A percentile compares a stretch with the other conserved stretches of the same genome.
These are phyloP conservation scores for Cinnamomum micranthum DNA, from an alignment of 164 flowering plant genomes.

Conservation along the genomic window DNA sequence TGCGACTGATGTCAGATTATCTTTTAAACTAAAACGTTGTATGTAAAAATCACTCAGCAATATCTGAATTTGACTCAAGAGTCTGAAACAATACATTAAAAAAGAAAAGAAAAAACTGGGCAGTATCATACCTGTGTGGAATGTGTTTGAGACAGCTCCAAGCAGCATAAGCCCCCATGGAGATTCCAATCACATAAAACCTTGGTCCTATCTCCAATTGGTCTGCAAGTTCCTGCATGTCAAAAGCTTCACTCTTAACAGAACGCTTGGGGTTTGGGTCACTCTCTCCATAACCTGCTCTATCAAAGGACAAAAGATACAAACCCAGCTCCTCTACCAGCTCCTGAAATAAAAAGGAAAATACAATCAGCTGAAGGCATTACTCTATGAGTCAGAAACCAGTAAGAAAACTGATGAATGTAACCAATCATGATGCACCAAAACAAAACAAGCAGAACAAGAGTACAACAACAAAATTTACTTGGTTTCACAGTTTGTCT, in stretches of 20 bases:
- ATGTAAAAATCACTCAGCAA: no score
- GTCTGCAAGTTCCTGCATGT: slow-evolving; percentile 60
- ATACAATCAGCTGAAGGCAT: not conserved
- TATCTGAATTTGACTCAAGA: no score
- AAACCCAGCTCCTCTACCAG: slow-evolving; percentile 45
- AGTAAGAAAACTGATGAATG: not conserved
- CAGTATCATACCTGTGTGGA: slow-evolving; percentile 31
- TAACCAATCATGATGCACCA: no score
- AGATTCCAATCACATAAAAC: slow-evolving; percentile 50
- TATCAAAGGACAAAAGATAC: slow-evolving; percentile 41
- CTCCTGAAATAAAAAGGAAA: slow-evolving; percentile 28
- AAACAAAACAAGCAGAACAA: no score
- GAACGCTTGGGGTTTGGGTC: slow-evolving; percentile 44
- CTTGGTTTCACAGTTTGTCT: no score
- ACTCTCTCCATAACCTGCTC: slow-evolving; percentile 28
- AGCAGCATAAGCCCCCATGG: slow-evolving; percentile 44
- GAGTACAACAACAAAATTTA: no score
- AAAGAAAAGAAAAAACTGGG: not conserved
- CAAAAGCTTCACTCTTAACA: slow-evolving; percentile 53
- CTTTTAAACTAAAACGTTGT: no score
- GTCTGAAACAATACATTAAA: no score
- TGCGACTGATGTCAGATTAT: no score
- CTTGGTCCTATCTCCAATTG: slow-evolving; percentile 46
- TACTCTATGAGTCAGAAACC: no score
- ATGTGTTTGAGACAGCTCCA: slow-evolving; percentile 37